These are phyloP conservation scores for Gymnopilus junonius DNA, from an alignment of 768 basidiomycete genomes.

Conservation along the genomic window DNA sequence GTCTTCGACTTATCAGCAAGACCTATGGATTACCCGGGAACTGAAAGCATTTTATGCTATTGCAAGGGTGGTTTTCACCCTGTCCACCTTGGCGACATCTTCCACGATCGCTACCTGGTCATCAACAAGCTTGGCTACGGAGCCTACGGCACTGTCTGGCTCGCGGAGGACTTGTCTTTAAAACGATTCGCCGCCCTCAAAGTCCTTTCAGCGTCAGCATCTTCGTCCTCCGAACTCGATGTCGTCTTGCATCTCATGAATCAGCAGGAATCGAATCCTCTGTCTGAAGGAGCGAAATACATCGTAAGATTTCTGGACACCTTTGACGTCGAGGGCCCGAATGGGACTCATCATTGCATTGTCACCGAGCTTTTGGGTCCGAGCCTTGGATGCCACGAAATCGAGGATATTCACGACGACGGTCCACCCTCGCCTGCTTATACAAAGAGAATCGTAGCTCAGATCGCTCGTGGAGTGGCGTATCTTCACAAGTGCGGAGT, in stretches of 20 bases:
- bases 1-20: too few species aligned
- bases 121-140: not conserved
- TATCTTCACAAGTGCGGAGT: too few species aligned
- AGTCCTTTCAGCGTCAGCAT: not conserved
- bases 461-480: not conserved
- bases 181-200: not conserved
- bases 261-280: not conserved
- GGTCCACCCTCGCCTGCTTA: not conserved
- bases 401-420: not conserved
- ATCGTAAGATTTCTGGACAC: not conserved
- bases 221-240: not conserved
- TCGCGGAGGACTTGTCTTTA: not conserved
- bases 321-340: not conserved
- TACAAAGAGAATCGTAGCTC: not conserved
- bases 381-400: not conserved
- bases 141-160: not conserved
- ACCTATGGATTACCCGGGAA: too few species aligned
- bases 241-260: not conserved
- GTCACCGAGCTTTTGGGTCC: not conserved
- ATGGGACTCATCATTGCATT: not conserved
- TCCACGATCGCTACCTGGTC: not conserved
- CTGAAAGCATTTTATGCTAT: not conserved
- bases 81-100: not conserved
- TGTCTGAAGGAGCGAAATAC: not conserved
- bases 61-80: not conserved